Evolutionary conservation across 257 asterid genomes (phyloP).

Genomic region (Solanum tacnaense): DNA sequence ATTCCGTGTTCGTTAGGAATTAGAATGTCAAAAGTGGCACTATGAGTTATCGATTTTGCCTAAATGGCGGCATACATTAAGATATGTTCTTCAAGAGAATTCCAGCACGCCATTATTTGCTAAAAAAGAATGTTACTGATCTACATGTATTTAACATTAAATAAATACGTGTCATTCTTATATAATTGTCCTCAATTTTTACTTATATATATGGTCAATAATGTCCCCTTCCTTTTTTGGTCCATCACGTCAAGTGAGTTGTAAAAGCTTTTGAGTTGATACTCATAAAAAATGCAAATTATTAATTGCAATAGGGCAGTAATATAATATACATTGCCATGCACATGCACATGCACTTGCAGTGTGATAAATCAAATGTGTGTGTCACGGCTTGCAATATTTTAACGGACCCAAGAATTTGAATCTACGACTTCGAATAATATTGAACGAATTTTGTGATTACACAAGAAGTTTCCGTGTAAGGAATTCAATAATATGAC

Average conservation of each 20-base stretch:
- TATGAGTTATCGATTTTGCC: neutral
- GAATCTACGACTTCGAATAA: neutral
- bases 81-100: neutral
- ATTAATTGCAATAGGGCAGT: neutral
- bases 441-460: neutral
- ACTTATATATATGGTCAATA: neutral
- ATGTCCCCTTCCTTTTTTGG: neutral
- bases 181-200: neutral
- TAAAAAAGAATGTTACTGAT: neutral
- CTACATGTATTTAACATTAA: neutral
- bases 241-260: neutral
- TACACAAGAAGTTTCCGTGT: neutral
- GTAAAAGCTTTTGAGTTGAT: neutral
- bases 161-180: neutral
- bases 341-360: neutral
- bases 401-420: neutral
- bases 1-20: neutral
- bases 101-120: neutral
- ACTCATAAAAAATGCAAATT: neutral
- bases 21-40: neutral
- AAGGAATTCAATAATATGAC: neutral
- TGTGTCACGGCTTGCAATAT: neutral
- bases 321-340: neutral
- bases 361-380: neutral
- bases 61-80: neutral